phyloP scores from a whole-genome alignment of 208 protist species.

The Endotrypanum monterogeii region DNA sequence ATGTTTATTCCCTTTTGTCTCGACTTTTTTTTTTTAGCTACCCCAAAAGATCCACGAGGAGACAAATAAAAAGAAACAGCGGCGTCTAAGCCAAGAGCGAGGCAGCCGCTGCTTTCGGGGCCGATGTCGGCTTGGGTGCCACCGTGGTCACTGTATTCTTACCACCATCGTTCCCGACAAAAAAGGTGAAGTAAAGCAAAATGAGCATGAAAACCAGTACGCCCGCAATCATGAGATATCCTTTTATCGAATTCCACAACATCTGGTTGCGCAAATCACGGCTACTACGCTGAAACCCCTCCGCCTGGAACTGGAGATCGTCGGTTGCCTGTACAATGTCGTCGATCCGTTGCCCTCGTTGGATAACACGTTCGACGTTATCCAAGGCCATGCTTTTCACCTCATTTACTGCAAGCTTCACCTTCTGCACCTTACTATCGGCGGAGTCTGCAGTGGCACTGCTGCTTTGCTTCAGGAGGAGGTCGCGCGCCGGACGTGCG shows the following conservation, averaged over 20 bases:
- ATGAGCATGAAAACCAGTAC: conserved; percentile 67
- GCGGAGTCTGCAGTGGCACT: neutral
- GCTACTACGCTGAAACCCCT: conserved; percentile 86
- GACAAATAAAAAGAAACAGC: neutral
- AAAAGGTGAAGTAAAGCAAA: conserved; percentile 82
- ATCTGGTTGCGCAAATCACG: conserved; percentile 83
- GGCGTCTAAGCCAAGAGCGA: neutral
- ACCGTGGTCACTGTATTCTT: conserved; percentile 4
- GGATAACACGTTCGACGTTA: conserved; percentile 84
- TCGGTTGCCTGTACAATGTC: conserved; percentile 90
- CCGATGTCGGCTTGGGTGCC: neutral
- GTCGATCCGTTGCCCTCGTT: conserved; percentile 83
- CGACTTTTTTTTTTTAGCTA: neutral
- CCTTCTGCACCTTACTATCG: conserved; percentile 71
- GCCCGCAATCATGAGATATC: conserved; percentile 68
- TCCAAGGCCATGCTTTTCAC: conserved; percentile 85
- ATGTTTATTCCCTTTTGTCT: neutral
- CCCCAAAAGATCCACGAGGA: too few relatives aligned
- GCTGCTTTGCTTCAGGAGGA: conserved; percentile 58
- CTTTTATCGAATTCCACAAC: conserved; percentile 89
- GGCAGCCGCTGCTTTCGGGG: too few relatives aligned
- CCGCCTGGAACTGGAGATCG: conserved; percentile 86
- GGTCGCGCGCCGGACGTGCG: conserved; percentile 60
- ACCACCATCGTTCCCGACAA: conserved; percentile 27
- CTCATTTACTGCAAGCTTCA: conserved; percentile 81